phyloP scores from a whole-genome alignment of 441 rosid genomes.

The Monsonia emarginata region DNA sequence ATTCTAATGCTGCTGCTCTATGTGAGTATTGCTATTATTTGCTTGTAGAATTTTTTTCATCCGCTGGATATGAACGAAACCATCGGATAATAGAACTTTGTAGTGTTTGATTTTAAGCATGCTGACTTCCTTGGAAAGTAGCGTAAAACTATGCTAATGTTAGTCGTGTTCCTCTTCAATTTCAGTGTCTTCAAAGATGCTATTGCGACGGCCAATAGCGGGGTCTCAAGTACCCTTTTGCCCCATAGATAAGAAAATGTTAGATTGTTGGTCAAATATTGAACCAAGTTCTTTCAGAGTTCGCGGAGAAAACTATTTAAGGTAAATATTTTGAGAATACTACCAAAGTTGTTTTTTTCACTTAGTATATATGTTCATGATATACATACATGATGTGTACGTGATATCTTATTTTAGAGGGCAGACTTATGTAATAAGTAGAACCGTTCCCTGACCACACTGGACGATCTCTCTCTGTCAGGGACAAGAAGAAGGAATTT shows the following conservation, averaged over 20 bases:
- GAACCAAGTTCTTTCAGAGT: constrained; percentile 67
- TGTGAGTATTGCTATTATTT: constrained; percentile 32
- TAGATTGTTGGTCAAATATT: constrained; percentile 73
- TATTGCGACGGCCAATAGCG: constrained; percentile 64
- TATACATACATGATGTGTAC: neutral
- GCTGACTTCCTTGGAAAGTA: too few relatives aligned
- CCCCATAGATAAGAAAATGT: constrained; percentile 69
- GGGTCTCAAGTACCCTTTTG: constrained; percentile 86
- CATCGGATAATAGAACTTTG: too few relatives aligned
- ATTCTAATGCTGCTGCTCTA: constrained; percentile 36
- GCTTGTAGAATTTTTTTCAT: neutral
- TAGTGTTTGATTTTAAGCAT: too few relatives aligned
- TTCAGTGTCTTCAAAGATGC: constrained; percentile 65
- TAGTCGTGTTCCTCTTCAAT: constrained; percentile 16
- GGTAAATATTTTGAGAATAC: constrained; percentile 31
- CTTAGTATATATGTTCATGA: neutral
- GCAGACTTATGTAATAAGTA: too few relatives aligned
- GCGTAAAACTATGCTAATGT: too few relatives aligned
- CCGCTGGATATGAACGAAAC: too few relatives aligned
- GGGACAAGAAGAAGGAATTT: constrained; percentile 80
- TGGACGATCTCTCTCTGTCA: constrained; percentile 22
- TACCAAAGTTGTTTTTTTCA: too few relatives aligned
- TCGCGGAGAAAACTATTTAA: constrained; percentile 59
- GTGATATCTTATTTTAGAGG: too few relatives aligned
- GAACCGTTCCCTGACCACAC: neutral